Evolutionary conservation across 2,329 filamentous ascomycete species (phyloP).

Genomic region (Dactylonectria macrodidyma): DNA sequence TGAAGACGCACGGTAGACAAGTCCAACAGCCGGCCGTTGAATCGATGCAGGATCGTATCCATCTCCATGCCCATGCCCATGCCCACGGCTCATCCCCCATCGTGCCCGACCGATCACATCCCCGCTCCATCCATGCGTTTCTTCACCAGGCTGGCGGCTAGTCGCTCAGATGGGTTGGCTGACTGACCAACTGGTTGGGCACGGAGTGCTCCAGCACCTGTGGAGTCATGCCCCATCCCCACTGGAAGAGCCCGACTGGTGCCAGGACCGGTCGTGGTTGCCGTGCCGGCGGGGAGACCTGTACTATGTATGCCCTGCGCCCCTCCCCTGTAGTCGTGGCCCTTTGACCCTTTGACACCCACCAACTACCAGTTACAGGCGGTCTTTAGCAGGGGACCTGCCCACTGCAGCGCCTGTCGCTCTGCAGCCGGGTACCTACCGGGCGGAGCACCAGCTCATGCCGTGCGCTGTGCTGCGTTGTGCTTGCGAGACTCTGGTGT

Average conservation of each 20-base stretch:
- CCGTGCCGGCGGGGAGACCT: background rate
- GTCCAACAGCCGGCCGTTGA: too few species aligned
- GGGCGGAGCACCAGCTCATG: slow-evolving; percentile 5
- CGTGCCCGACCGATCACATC: slow-evolving; percentile 4
- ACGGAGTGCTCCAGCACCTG: slow-evolving; percentile 25
- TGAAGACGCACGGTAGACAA: too few species aligned
- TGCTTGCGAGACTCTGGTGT: background rate
- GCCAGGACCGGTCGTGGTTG: slow-evolving; percentile 11
- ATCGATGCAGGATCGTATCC: background rate
- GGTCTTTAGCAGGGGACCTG: slow-evolving; percentile 22
- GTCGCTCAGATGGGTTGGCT: slow-evolving; percentile 17
- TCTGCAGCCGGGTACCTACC: slow-evolving; percentile 2
- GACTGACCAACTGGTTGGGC: slow-evolving; percentile 36
- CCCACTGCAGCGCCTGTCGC: slow-evolving; percentile 5
- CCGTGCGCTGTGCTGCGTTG: background rate
- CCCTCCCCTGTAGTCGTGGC: slow-evolving; percentile 26
- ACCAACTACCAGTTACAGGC: background rate
- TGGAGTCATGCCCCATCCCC: slow-evolving; percentile 12
- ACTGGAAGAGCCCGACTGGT: slow-evolving; percentile 1
- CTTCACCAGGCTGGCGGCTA: slow-evolving; percentile 38
- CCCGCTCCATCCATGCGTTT: slow-evolving; percentile 8
- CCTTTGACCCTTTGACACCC: slow-evolving; percentile 8
- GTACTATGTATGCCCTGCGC: slow-evolving; percentile 19
- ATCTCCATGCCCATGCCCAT: background rate
- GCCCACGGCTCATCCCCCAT: background rate